Percentiles rank a stretch among this genome's conserved stretches.
Evolutionary conservation across 257 asterid genomes (phyloP).

Genomic region (Gentiana macrophylla): DNA sequence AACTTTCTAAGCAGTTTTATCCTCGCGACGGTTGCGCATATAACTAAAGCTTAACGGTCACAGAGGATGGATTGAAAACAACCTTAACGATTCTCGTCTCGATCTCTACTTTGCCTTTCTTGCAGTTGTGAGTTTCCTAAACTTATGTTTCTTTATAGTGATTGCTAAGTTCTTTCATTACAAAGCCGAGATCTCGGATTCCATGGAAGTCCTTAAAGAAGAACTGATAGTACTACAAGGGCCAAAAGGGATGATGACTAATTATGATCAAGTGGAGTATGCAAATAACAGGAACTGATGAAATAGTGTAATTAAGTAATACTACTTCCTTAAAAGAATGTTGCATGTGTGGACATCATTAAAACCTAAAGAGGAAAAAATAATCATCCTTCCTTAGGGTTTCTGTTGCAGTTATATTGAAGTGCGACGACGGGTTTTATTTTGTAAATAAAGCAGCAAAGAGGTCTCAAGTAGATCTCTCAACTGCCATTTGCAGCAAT

Average conservation of each 20-base stretch:
- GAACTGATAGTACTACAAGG: conserved; percentile 24
- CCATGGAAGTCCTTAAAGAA: conserved; percentile 46
- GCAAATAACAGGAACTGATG: conserved; percentile 2
- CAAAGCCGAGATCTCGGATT: conserved; percentile 69
- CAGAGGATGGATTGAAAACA: conserved; percentile 52
- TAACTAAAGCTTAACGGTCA: conserved; percentile 44
- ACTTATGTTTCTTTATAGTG: conserved; percentile 38
- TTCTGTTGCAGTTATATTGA: too few species aligned
- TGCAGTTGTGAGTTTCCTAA: conserved; percentile 43
- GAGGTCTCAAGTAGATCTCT: too few species aligned
- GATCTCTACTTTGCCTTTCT: conserved; percentile 65
- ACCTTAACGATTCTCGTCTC: conserved; percentile 61
- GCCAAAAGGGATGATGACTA: conserved; percentile 1
- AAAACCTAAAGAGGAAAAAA: too few species aligned
- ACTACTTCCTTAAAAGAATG: too few species aligned
- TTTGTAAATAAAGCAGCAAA: too few species aligned
- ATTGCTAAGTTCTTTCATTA: conserved; percentile 50
- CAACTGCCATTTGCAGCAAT: too few species aligned
- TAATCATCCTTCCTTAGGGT: too few species aligned
- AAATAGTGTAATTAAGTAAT: background rate
- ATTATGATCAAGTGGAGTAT: background rate
- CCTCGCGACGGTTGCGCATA: conserved; percentile 36
- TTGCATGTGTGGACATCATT: too few species aligned
- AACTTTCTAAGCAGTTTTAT: conserved; percentile 62
- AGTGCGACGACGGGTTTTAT: too few species aligned